Evolutionary conservation across 169 alveolate species (phyloP).

Genomic region (Neospora caninum): DNA sequence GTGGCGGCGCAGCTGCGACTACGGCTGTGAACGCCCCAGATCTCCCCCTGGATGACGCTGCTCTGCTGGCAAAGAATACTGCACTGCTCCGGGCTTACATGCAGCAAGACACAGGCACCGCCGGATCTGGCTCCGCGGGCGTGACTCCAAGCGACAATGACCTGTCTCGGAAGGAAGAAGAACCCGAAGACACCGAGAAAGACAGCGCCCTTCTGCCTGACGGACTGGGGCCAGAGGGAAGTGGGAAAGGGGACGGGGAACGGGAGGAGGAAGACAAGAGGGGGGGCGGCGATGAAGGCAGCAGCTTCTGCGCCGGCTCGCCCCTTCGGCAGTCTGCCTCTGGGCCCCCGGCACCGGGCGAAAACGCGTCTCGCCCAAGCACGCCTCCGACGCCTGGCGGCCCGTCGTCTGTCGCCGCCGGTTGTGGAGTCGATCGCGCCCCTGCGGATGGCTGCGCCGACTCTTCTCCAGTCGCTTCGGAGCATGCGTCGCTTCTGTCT

Average conservation of each 20-base stretch:
- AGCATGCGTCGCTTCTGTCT: neutral
- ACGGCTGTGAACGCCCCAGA: slow-evolving; percentile 33
- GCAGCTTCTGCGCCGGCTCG: neutral
- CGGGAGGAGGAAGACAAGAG: neutral
- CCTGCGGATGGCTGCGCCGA: neutral
- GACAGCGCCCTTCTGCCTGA: neutral
- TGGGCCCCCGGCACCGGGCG: neutral
- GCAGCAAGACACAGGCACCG: slow-evolving; percentile 41
- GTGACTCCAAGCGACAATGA: neutral
- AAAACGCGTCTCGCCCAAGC: too few relatives aligned
- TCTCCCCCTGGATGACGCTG: slow-evolving; percentile 54
- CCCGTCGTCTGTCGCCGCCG: neutral
- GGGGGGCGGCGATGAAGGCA: neutral
- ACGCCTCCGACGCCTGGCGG: neutral
- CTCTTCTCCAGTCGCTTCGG: neutral
- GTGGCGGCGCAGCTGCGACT: slow-evolving; percentile 14
- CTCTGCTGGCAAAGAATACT: slow-evolving; percentile 15
- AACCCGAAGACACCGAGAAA: neutral
- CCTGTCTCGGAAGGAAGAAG: neutral
- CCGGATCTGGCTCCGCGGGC: neutral
- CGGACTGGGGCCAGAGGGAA: neutral
- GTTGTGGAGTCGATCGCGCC: neutral
- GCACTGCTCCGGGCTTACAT: slow-evolving; percentile 39
- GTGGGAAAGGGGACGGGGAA: neutral
- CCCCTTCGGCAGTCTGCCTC: neutral